Conservation (phyloP, 345 rosid species). For the Hibiscus mutabilis region DNA sequence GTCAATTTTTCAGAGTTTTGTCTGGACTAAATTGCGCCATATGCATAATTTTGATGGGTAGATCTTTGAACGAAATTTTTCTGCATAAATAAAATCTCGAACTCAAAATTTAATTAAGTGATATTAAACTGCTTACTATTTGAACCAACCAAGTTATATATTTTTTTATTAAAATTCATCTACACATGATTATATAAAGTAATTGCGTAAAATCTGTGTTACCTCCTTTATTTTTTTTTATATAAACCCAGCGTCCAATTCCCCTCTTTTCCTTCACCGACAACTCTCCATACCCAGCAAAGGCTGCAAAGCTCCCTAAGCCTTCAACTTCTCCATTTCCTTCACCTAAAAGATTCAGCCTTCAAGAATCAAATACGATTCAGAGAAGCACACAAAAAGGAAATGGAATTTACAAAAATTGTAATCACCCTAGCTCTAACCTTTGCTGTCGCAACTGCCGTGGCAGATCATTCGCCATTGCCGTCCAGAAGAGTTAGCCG, state of each 20-base stretch:
- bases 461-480: conserved; percentile 10
- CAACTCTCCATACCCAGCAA: neutral
- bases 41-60: too few species aligned
- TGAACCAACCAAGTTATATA: too few species aligned
- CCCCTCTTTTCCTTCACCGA: conserved; percentile 15
- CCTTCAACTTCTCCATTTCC: neutral
- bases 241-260: conserved; percentile 37
- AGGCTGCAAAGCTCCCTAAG: neutral
- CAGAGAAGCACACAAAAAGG: neutral
- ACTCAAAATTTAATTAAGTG: too few species aligned
- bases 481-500: conserved; percentile 45
- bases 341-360: neutral
- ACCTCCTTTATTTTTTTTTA: neutral
- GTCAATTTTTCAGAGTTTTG: too few species aligned
- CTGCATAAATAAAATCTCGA: too few species aligned
- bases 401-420: conserved; percentile 37
- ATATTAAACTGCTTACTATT: too few species aligned
- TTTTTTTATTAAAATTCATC: too few species aligned
- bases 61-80: too few species aligned
- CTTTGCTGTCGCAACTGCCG: conserved; percentile 33
- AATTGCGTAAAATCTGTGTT: too few species aligned
- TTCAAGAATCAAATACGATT: neutral
- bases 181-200: too few species aligned
- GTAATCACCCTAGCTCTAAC: conserved; percentile 42
- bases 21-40: too few species aligned